Conservation (phyloP, 2,329 filamentous ascomycete species). For the Sclerotinia nivalis region DNA sequence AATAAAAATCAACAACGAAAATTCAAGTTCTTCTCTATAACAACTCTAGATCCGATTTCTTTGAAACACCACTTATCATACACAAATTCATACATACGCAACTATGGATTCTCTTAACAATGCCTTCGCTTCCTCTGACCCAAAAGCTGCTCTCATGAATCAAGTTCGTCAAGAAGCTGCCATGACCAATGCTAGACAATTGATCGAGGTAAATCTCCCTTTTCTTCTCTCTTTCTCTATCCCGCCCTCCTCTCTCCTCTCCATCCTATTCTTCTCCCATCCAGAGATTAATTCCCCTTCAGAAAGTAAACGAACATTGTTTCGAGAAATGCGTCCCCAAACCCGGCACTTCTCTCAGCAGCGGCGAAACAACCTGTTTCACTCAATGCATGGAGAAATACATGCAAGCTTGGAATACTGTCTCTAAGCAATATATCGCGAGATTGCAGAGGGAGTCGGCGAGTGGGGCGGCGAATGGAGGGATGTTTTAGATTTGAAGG, state of each 20-base stretch:
- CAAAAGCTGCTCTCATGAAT: conserved; percentile 51
- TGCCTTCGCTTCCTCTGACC: conserved; percentile 30
- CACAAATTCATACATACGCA: not conserved
- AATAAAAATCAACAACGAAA: not conserved
- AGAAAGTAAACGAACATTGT: conserved; percentile 82
- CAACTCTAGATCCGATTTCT: not conserved
- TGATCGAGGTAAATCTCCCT: conserved; percentile 63
- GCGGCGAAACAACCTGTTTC: conserved; percentile 69
- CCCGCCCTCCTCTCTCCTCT: conserved; percentile 24
- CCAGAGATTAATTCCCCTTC: conserved; percentile 47
- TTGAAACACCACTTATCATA: not conserved
- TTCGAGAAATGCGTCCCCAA: conserved; percentile 76
- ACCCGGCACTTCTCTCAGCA: conserved; percentile 62
- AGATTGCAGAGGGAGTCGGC: conserved; percentile 39
- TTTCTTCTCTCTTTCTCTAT: not conserved
- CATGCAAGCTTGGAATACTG: conserved; percentile 75
- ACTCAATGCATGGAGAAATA: conserved; percentile 83
- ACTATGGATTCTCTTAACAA: conserved; percentile 20
- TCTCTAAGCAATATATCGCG: conserved; percentile 66
- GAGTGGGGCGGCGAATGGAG: conserved; percentile 4
- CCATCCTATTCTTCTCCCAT: conserved; percentile 34
- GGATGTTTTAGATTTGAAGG: conserved; percentile 7
- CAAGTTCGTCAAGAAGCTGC: conserved; percentile 57
- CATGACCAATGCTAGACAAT: conserved; percentile 65
- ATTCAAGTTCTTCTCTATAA: not conserved